Evolutionary conservation across 305 asterid genomes (phyloP), one percentile per base, ranked within the genome.

Genomic region (Fraxinus floribunda): DNA sequence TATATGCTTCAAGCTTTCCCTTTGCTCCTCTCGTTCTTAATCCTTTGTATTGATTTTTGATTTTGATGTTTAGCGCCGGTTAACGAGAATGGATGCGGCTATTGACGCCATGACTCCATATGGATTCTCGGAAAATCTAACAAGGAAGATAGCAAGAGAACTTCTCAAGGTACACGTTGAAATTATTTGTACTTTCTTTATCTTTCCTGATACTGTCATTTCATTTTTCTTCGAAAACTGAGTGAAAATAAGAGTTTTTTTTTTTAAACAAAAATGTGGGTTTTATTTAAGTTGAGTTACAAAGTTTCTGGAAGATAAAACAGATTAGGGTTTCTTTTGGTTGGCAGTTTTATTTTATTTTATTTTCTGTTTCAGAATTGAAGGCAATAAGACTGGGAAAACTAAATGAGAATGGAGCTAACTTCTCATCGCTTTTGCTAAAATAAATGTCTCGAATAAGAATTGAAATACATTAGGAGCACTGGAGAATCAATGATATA

Each of bases 81-180:
- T 88, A 79, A 46, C 88, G 62, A 86, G 96, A 82, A 87, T 92
- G 87, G 90, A 92, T 85, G 94, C 94, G 46, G 96, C 96, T 71
- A 78, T 88, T 73, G 95, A 92, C 64, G 94, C 95, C 60, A 92
- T 92, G 95, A 49, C 18, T 70, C 84, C 71, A 46, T 32, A 85
- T 1, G 95, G 95, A 2, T 92, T 90, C 76, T 22, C 84, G 2
- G 78, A 32, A 39, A 78, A 30, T 1, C 66, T 24, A 16, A 88
- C 89, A 7, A 78, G 4, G 49, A 60, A 30, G 71, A 66, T 29
- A 6, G 88, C 84, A 1, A 87, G 81, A 22, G 62, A 87, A 32
- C 90, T 92, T 71, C 91, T 92, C 3, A 8, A 82, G 91, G 95
- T 90, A 74, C 57, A 24, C 26, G 29, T 66, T 66, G n/a, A 15